Evolutionary conservation across 116 monocot genomes (phyloP), one percentile per base, ranked within the genome.

Genomic region (Papilionanthe hybrid): DNA sequence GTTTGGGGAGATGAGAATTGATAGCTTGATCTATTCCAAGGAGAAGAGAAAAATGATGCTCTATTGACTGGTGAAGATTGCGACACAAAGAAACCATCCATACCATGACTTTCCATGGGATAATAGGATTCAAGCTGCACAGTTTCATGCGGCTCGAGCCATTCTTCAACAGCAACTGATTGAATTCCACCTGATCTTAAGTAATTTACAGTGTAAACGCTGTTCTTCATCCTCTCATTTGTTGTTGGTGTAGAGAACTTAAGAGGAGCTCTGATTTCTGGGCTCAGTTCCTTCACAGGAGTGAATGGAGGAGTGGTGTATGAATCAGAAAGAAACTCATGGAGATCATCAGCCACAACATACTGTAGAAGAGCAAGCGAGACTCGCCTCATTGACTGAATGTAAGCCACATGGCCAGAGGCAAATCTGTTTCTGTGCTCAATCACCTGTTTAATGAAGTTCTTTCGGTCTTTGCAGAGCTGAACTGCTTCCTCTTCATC

Each of bases 391-490:
- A 94, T 72, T 12, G 94, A 89, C 58, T 93, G 86, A 57, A 94
- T 88, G 82, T 98, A 98, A 18, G 91, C 87, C 30, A 91, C 48
- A 77, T 94, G 97, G 15, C 85, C 80, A 0, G 89, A 81, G 20
- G 94, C 92, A 66, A 98, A 91, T 43, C 87, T 86, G 58, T 63
- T 78, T 77, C 94, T 88, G 37, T 92, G 88, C 72, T 94, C 87
- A 22, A 94, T 79, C 1, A 91, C 97, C 73, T 94, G 87, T 76
- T 86, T 98, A 67, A 98, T 87, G 82, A 94, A 94, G 78, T 91
- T 88, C 72, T 79, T 91, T 57, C 97, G 82, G 28, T 98, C 94
- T 81, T 76, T 91, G 86, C 94, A 98, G 58, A 94, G 84, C 80
- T 84, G 83, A 23, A 92, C 88, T 60, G 86, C 87, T 63, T 89